phyloP scores from a whole-genome alignment of 2,329 filamentous ascomycete genomes.

The Aspergillus intermedius region DNA sequence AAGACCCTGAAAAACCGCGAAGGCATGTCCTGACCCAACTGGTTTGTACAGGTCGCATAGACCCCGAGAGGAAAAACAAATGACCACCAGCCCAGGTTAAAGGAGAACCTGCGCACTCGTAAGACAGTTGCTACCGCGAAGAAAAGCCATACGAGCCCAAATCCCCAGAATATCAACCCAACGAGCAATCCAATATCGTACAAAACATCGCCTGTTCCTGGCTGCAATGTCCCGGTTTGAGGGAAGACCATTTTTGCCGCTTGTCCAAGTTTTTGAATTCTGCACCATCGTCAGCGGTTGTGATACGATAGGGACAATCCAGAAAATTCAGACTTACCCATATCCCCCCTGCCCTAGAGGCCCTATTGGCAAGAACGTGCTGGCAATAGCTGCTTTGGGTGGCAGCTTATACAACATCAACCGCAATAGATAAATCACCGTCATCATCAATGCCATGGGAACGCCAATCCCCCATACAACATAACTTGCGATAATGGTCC shows the following conservation, averaged over 20 bases:
- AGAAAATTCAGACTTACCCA: conserved; percentile 21
- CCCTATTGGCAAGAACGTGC: conserved; percentile 59
- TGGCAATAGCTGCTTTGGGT: conserved; percentile 60
- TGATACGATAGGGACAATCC: not conserved
- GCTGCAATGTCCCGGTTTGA: conserved; percentile 15
- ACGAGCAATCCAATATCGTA: conserved; percentile 23
- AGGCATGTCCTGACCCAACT: conserved; percentile 43
- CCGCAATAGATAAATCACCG: conserved; percentile 63
- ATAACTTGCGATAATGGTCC: conserved; percentile 57
- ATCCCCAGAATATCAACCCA: conserved; percentile 28
- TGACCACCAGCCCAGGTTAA: conserved; percentile 57
- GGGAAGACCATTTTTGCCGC: conserved; percentile 31
- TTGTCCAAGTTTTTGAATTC: conserved; percentile 44
- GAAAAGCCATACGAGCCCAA: conserved; percentile 28
- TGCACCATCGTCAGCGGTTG: not conserved
- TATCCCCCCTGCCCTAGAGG: conserved; percentile 60
- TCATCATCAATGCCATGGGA: conserved; percentile 53
- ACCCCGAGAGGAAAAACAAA: conserved; percentile 54
- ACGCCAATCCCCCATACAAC: conserved; percentile 62
- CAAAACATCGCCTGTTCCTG: conserved; percentile 18
- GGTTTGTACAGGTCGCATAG: conserved; percentile 40
- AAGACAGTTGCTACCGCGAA: conserved; percentile 25
- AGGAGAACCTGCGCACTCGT: conserved; percentile 38
- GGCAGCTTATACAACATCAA: conserved; percentile 60
- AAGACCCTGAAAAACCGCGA: conserved; percentile 50